Conservation (phyloP, 1,139 yeast species). For the Suhomyces terraborum region DNA sequence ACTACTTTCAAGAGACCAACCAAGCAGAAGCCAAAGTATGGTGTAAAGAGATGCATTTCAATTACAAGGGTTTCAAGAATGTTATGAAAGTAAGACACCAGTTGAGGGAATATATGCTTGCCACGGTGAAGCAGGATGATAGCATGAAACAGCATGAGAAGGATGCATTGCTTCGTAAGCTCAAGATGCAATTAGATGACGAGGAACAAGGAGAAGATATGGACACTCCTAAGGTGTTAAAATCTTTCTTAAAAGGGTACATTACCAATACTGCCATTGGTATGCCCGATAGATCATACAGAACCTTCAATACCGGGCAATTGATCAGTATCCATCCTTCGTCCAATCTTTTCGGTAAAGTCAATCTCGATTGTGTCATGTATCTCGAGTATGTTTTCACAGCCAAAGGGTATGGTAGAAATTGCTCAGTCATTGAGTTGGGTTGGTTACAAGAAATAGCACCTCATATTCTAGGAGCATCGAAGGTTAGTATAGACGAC, state of each 20-base stretch:
- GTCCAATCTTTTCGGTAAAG: slow-evolving; percentile 77
- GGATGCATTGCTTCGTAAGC: slow-evolving; percentile 29
- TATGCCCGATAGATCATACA: slow-evolving; percentile 89
- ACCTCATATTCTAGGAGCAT: slow-evolving; percentile 60
- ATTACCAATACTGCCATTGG: slow-evolving; percentile 89
- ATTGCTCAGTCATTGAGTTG: slow-evolving; percentile 78
- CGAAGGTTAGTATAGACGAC: slow-evolving; percentile 34
- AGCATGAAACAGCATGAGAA: slow-evolving; percentile 30
- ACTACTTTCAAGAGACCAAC: slow-evolving; percentile 53
- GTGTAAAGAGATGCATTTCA: slow-evolving; percentile 80
- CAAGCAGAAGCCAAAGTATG: slow-evolving; percentile 64
- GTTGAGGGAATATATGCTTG: slow-evolving; percentile 67
- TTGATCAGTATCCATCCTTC: slow-evolving; percentile 90
- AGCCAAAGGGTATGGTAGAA: slow-evolving; percentile 88
- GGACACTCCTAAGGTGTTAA: slow-evolving; percentile 63
- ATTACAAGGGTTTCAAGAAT: slow-evolving; percentile 77
- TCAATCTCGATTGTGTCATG: slow-evolving; percentile 83
- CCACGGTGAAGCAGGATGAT: slow-evolving; percentile 45
- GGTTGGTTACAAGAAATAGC: slow-evolving; percentile 88
- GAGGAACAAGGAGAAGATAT: slow-evolving; percentile 26
- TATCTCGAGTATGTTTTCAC: slow-evolving; percentile 94
- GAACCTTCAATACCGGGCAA: slow-evolving; percentile 81
- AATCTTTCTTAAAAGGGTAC: slow-evolving; percentile 80
- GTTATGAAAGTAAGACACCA: slow-evolving; percentile 78
- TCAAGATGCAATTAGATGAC: slow-evolving; percentile 31